Evolutionary conservation across 2,329 filamentous ascomycete species (phyloP).

Genomic region (Fusarium sarcochroum): DNA sequence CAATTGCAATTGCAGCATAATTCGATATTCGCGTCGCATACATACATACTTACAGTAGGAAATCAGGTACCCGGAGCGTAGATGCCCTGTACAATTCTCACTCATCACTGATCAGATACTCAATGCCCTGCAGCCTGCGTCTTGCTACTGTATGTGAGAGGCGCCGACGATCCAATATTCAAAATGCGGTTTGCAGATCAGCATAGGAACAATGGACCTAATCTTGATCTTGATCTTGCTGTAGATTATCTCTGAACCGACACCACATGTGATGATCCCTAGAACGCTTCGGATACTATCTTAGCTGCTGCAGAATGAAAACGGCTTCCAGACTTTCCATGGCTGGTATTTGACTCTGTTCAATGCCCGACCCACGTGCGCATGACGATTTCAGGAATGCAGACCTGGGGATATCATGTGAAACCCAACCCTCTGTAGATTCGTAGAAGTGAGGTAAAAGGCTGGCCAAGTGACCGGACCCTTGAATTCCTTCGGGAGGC

Average conservation of each 20-base stretch:
- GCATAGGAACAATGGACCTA: not conserved
- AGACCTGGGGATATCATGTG: slow-evolving; percentile 33
- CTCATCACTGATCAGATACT: slow-evolving; percentile 7
- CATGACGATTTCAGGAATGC: slow-evolving; percentile 32
- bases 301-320: slow-evolving; percentile 14
- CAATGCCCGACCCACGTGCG: slow-evolving; percentile 37
- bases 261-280: slow-evolving; percentile 6
- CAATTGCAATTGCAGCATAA: slow-evolving; percentile 26
- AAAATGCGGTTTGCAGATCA: slow-evolving; percentile 39
- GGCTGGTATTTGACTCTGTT: slow-evolving; percentile 36
- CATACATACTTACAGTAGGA: slow-evolving; percentile 10
- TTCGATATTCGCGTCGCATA: slow-evolving; percentile 19
- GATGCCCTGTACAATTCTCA: not conserved
- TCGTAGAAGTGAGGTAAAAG: not conserved
- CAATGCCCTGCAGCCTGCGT: slow-evolving; percentile 37
- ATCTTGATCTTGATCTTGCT: not conserved
- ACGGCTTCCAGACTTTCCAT: slow-evolving; percentile 40
- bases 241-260: slow-evolving; percentile 3
- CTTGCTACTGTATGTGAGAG: slow-evolving; percentile 6
- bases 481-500: slow-evolving; percentile 39
- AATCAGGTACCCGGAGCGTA: slow-evolving; percentile 21
- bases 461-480: slow-evolving; percentile 28
- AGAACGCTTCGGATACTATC: slow-evolving; percentile 1
- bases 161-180: slow-evolving; percentile 18
- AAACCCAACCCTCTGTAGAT: slow-evolving; percentile 24